Base-by-base conservation (phyloP, 1,284 basidiomycete species). In the Ustilago hordei region DNA sequence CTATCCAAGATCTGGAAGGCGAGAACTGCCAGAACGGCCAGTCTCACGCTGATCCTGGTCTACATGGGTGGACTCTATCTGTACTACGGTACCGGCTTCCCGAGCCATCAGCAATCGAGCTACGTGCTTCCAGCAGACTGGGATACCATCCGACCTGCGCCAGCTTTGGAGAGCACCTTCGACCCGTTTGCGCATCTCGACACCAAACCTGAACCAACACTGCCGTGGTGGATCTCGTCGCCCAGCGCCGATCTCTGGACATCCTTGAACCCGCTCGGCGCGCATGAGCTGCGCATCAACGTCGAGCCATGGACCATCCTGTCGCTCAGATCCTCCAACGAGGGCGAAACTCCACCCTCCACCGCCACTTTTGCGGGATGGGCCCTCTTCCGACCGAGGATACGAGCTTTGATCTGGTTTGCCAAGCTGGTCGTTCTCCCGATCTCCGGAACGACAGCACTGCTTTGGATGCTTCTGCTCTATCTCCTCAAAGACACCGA, bases 401-500 rank as follows among this genome's bases (percentile, higher is more conserved):
- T 88, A 17, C 84, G 86, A 57, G 87, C 88, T 7, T 79, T 93
- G 8, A 87, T 91, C 55, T 93, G 93, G 90, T 84, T 93, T 41
- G 81, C 92, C 83, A 93, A 93, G 86, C 92, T 95, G 70, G 91
- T 97, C 82, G 88, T 95, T 1, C 86, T 94, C 1, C 96, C 96
- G 0, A 96, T 97, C 82, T 90, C 91, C 2, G 89, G 89, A 2
- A 96, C 95, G 0, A 92, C 93, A 3, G 87, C 90, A 38, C 86
- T 90, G 2, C 89, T 98, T 3, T 98, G 93, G 85, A 89, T 90
- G 8, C 87, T 98, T 23, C 88, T 97, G 13, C 89, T 94, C n/a
- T 95, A 95, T 84, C 89, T 99, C 1, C 88, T 98, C 67, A 96
- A 96, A 87, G 92, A 97, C 77, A 91, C 94, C 0, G 95, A 98